Base-by-base conservation (phyloP, 129 eudicot species). In the Ambrosia artemisiifolia region DNA sequence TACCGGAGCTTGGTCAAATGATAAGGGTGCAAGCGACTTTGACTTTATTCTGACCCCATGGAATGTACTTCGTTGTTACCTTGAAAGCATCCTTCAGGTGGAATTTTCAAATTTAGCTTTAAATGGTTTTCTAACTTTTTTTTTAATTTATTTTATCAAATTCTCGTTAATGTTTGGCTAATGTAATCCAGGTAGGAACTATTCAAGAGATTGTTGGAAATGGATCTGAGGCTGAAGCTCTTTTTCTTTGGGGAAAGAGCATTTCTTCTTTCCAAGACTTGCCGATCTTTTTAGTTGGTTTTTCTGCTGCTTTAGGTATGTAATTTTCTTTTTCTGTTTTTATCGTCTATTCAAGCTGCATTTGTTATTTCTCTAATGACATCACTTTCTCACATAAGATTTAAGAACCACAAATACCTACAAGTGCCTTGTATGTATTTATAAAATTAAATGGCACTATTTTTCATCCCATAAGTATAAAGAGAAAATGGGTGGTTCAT, bases 71-170 rank as follows among this genome's bases (percentile, higher is more conserved):
- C 80, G 81, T 28, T 83, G 96, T 79, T 94, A 87, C 76, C 97
- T 94, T 77, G 97, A 94, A 82, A 94, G 99, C 91, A 81, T 76
- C 62, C 79, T 90, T 67, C 99, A 94, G 99, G 99, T 94, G 78
- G 30, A 61, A 30, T 67, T 42, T 65, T 34, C 24, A 63, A 34
- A 35, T 24, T 67, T 61, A 38, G 33, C 18, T 63, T 63, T 64
- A 19, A 50, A 48, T 47, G 72, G 34, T n/a, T 20, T 11, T 10
- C 9, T 20, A 7, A 48, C 71, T 60, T 51, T 16, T 53, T 19
- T 19, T 10, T 7, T 6, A 20, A 57, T 69, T 49, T 18, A 16
- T 43, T 20, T 56, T 71, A n/a, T 65, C 69, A 36, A 62, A 1
- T 7, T 57, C 20, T 5, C 30, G 67, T 53, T 33, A 30, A 50